Evolutionary conservation across 1,139 yeast species (phyloP).

Genomic region (Ogataea hybrid): DNA sequence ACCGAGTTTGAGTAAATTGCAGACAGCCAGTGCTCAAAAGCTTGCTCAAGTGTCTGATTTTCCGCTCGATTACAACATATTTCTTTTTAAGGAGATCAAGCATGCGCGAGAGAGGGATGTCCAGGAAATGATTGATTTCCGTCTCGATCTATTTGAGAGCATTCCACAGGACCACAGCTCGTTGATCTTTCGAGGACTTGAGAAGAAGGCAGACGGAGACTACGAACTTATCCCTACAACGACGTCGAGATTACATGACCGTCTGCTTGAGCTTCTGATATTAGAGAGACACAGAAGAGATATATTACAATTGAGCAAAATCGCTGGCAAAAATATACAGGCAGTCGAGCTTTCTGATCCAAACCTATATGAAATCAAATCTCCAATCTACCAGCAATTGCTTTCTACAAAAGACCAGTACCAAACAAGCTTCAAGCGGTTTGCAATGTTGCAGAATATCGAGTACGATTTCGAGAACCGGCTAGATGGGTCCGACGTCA

Average conservation of each 20-base stretch:
- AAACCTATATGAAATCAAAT: conserved; percentile 31
- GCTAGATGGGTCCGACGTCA: conserved; percentile 26
- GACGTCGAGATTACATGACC: conserved; percentile 31
- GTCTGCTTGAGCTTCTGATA: conserved; percentile 30
- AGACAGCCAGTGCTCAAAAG: conserved; percentile 11
- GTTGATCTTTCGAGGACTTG: conserved; percentile 24
- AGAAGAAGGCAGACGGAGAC: conserved; percentile 10
- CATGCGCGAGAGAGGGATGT: conserved; percentile 20
- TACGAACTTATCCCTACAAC: conserved; percentile 25
- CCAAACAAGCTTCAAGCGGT: conserved; percentile 25
- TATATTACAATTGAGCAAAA: conserved; percentile 25
- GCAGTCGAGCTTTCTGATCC: conserved; percentile 25
- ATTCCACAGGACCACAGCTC: conserved; percentile 26
- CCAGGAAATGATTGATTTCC: conserved; percentile 20
- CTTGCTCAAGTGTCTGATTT: conserved; percentile 32
- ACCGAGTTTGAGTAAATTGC: conserved; percentile 7
- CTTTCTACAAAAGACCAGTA: conserved; percentile 18
- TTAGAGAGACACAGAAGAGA: conserved; percentile 36
- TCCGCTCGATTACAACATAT: conserved; percentile 35
- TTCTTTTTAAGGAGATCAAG: conserved; percentile 30
- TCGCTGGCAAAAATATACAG: conserved; percentile 22
- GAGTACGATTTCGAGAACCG: conserved; percentile 34
- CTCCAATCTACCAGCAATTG: conserved; percentile 29
- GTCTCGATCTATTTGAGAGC: conserved; percentile 19
- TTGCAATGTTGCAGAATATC: conserved; percentile 33